Evolutionary conservation across 1,139 yeast genomes (phyloP).

Genomic region (Yamadazyma diospyri): DNA sequence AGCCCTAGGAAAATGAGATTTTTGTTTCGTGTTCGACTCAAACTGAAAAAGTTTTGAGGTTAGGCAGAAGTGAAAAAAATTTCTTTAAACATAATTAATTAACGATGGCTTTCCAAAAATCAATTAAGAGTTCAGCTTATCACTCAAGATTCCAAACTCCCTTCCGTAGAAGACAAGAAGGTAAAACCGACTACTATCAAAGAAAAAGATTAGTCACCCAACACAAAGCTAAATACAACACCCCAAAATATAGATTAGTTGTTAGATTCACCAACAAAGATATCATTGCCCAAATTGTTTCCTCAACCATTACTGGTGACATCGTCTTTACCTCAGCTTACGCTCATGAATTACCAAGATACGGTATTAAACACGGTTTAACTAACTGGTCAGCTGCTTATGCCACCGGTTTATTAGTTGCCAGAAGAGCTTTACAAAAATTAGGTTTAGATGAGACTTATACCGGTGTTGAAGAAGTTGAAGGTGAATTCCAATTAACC

Average conservation of each 20-base stretch:
- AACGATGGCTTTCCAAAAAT: constrained; percentile 76
- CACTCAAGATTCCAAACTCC: constrained; percentile 99
- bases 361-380: constrained; percentile 98
- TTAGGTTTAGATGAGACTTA: constrained; percentile 98
- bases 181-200: constrained; percentile 99
- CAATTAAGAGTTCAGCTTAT: constrained; percentile 84
- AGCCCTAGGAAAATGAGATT: background rate
- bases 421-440: constrained; percentile 98
- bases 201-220: constrained; percentile 99
- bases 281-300: constrained; percentile 95
- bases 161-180: constrained; percentile 99
- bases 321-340: constrained; percentile 95
- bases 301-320: constrained; percentile 97
- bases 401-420: constrained; percentile 97
- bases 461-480: constrained; percentile 98
- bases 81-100: constrained; percentile 2
- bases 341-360: constrained; percentile 97
- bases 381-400: constrained; percentile 99
- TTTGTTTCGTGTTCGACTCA: constrained; percentile 4
- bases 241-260: constrained; percentile 99
- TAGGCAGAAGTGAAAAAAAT: constrained; percentile 5
- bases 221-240: constrained; percentile 99
- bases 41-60: constrained; percentile 8
- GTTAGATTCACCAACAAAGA: constrained; percentile 99
- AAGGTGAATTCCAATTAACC: constrained; percentile 97